Conservation (phyloP, 163 green algal species). For the Volvox carteri region DNA sequence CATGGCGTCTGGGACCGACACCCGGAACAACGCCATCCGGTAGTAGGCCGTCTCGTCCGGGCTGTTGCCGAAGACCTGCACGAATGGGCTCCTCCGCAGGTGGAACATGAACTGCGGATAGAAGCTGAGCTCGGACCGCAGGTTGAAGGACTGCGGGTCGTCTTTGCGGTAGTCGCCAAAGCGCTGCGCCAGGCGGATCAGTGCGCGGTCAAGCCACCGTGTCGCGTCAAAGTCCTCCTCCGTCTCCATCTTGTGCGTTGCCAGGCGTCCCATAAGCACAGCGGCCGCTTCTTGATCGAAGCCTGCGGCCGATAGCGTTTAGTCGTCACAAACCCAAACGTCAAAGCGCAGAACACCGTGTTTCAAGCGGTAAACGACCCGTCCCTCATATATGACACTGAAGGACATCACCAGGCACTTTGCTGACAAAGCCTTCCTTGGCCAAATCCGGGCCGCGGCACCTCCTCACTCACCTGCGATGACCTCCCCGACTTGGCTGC, state of each 20-base stretch:
- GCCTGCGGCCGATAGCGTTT: too few species aligned
- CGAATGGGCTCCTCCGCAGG: conserved; percentile 91
- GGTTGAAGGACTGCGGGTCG: conserved; percentile 92
- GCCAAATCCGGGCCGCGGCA: conserved; percentile 49
- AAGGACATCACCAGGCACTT: background rate
- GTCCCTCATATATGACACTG: background rate
- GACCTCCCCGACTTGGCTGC: conserved; percentile 62
- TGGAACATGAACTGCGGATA: conserved; percentile 99
- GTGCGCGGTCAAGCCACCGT: conserved; percentile 95
- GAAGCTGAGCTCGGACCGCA: conserved; percentile 91
- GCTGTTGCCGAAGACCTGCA: conserved; percentile 97
- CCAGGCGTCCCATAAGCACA: conserved; percentile 89
- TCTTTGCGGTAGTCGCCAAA: conserved; percentile 84
- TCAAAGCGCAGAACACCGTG: too few species aligned
- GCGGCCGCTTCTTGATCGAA: conserved; percentile 98
- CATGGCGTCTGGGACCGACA: conserved; percentile 86
- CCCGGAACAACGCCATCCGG: conserved; percentile 91
- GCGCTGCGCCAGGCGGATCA: conserved; percentile 89
- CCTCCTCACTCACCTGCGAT: conserved; percentile 45
- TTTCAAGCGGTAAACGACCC: too few species aligned
- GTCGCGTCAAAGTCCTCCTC: conserved; percentile 98
- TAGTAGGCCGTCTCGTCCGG: conserved; percentile 98
- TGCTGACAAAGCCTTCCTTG: too few species aligned
- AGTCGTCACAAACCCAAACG: too few species aligned
- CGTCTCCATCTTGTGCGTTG: conserved; percentile 93